Percentiles rank a stretch among this genome's conserved stretches.
These are phyloP conservation scores for Saturnispora diversa DNA, from an alignment of 805 yeast genomes.

Conservation along the genomic window DNA sequence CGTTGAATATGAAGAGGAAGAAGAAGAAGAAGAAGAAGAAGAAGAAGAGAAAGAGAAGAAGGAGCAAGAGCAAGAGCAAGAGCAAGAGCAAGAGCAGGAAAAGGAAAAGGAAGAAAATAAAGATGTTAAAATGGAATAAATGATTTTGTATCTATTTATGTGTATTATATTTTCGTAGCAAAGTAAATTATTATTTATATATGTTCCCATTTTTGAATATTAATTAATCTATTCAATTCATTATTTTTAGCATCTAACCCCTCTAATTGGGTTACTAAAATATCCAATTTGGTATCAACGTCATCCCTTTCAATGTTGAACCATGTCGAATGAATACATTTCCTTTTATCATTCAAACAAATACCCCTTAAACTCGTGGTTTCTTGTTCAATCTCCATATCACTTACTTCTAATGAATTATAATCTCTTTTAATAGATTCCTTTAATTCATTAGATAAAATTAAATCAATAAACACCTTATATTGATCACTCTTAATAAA, in stretches of 20 bases:
- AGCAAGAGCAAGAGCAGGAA: slow-evolving; percentile 25
- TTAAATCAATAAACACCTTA: slow-evolving; percentile 9
- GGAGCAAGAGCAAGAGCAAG: slow-evolving; percentile 21
- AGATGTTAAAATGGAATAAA: slow-evolving; percentile 7
- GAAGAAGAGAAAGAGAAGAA: slow-evolving; percentile 16
- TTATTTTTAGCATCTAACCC: slow-evolving; percentile 18
- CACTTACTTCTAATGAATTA: slow-evolving; percentile 9
- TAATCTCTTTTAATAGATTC: slow-evolving; percentile 15
- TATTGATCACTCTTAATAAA: slow-evolving; percentile 16
- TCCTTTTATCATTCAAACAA: slow-evolving; percentile 47
- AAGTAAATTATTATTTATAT: slow-evolving; percentile 10
- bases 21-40: slow-evolving; percentile 35
- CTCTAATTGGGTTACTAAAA: slow-evolving; percentile 1
- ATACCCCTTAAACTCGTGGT: slow-evolving; percentile 20
- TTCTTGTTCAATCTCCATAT: slow-evolving; percentile 5
- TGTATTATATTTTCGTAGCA: too few relatives aligned
- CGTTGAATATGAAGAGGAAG: slow-evolving; percentile 32
- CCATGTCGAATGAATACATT: slow-evolving; percentile 45
- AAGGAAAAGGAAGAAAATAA: slow-evolving; percentile 28
- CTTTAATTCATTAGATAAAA: slow-evolving; percentile 11
- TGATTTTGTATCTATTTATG: too few relatives aligned
- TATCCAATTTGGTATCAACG: slow-evolving; percentile 30
- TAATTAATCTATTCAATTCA: slow-evolving; percentile 27
- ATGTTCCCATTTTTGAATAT: slow-evolving; percentile 31
- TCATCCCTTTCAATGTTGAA: slow-evolving; percentile 28